Evolutionary conservation across 495 filamentous ascomycete species (phyloP), one percentile per base, ranked within the genome.

Genomic region (Penicillium simplicissimum): DNA sequence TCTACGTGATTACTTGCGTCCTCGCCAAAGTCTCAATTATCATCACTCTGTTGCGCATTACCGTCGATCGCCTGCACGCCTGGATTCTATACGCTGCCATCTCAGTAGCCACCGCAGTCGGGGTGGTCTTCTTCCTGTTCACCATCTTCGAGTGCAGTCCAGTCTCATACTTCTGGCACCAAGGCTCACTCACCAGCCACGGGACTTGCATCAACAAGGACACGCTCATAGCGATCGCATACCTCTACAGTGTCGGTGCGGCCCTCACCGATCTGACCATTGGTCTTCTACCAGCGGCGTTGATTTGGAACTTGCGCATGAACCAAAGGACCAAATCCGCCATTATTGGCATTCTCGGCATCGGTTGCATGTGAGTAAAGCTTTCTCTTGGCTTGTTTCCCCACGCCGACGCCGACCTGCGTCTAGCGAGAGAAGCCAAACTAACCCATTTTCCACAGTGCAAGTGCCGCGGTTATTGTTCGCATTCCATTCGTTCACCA

Each of bases 31-130:
- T 75, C 17, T 78, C 77, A 15, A 78, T 79, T 37, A 71, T 68
- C 33, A 70, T 77, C 60, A 69, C 75, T 23, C 67, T 79, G 2
- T 62, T 79, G 35, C 74, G 76, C 21, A 71, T 80, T 47, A 73
- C 74, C 0, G 59, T 75, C 13, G 57, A 62, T 33, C 60, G 60
- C 17, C 47, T 69, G 15, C 72, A 77, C 52, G 60, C 56, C 43
- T 69, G 59, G 48, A 65, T 75, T 34, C 67, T 79, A 7, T 78
- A 74, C 43, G 58, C 63, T 15, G 65, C 71, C n/a, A 71, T 72
- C 15, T 54, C 57, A 0, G 55, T 77, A 4, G 59, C 71, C 11
- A 59, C 64, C 1, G 58, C 43, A 3, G 65, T 71, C 6, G 71
- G 67, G 2, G 21, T 75, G 4, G 19, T 77, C 7, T 74, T 74